Percentiles rank a stretch among this genome's conserved stretches.
phyloP scores from a whole-genome alignment of 805 yeast species.

The Saturnispora quitensis region DNA sequence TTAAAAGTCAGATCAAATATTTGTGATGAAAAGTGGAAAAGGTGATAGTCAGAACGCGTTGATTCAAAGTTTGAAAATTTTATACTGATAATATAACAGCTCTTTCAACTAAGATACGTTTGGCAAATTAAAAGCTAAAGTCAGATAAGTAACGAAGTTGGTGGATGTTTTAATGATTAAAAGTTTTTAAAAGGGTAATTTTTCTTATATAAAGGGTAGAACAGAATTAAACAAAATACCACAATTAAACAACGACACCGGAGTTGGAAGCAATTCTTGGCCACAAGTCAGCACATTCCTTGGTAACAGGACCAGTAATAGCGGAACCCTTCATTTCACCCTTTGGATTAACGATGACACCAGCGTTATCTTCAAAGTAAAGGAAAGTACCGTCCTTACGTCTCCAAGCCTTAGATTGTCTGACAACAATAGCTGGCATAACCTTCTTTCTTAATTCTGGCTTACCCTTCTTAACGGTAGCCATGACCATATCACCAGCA shows the following conservation, averaged over 20 bases:
- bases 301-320: conserved; percentile 99
- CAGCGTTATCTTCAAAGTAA: conserved; percentile 99
- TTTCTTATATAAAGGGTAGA: conserved; percentile 12
- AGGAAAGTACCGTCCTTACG: conserved; percentile 99
- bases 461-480: conserved; percentile 99
- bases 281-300: conserved; percentile 99
- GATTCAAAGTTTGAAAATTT: neutral
- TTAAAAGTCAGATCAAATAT: neutral
- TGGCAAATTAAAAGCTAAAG: neutral
- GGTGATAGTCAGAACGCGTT: neutral
- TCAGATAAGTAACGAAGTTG: too few species aligned
- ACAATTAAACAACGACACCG: conserved; percentile 95
- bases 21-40: neutral
- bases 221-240: conserved; percentile 2
- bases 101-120: neutral
- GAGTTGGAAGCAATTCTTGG: conserved; percentile 99
- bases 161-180: neutral
- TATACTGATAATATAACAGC: too few species aligned
- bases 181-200: neutral
- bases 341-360: conserved; percentile 99
- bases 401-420: conserved; percentile 99
- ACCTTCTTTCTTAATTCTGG: conserved; percentile 99
- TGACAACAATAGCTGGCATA: conserved; percentile 98
- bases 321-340: conserved; percentile 99
- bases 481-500: conserved; percentile 99